Evolutionary conservation across 345 rosid genomes (phyloP).

Genomic region (Sisymbrium altissimum): DNA sequence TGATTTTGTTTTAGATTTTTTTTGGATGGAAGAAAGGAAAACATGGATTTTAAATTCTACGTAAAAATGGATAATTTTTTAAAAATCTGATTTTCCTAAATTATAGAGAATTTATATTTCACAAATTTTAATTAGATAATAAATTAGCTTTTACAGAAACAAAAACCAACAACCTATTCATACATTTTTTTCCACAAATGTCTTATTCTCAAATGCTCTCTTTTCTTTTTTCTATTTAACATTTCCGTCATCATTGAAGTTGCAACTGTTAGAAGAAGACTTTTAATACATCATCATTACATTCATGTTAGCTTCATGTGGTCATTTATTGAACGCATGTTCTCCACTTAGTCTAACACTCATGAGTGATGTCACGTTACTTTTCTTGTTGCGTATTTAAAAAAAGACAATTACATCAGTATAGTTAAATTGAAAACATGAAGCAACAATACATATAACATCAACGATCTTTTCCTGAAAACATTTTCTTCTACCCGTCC

Average conservation of each 20-base stretch:
- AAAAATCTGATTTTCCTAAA: no score
- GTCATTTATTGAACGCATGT: conserved; percentile 12
- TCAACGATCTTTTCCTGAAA: background rate
- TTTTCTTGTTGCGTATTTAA: background rate
- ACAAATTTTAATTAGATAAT: no score
- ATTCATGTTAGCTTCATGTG: conserved; percentile 13
- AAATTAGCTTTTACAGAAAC: no score
- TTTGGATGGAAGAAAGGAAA: no score
- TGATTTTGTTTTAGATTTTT: no score
- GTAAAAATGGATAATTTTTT: no score
- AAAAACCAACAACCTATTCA: no score
- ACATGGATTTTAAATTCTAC: no score
- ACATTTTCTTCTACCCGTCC: conserved; percentile 24
- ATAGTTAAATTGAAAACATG: background rate
- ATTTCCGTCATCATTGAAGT: background rate
- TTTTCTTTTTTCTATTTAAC: background rate
- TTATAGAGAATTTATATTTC: no score
- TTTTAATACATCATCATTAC: background rate
- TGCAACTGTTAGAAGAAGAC: background rate
- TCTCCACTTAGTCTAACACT: background rate
- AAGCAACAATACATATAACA: conserved; percentile 21
- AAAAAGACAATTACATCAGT: background rate
- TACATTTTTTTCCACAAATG: no score
- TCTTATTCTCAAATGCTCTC: no score
- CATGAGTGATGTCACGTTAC: background rate